A percentile compares a stretch with the other conserved stretches of the same genome.
phyloP scores from a whole-genome alignment of 108 stramenopile species.

The Cyclostephanos invisitatus region DNA sequence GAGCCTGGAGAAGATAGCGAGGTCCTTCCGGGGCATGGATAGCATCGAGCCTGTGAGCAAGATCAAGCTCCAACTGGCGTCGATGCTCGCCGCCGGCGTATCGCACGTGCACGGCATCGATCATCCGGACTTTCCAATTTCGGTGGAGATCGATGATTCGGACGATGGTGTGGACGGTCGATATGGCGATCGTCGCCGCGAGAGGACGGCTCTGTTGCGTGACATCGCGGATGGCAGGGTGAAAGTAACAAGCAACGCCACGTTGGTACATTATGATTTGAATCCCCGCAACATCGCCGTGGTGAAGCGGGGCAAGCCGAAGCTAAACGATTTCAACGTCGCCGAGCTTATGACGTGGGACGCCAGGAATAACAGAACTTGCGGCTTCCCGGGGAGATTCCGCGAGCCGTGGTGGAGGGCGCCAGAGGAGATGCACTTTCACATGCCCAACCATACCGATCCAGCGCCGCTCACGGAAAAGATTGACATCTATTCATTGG shows the following conservation, averaged over 20 bases:
- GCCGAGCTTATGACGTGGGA: conserved; percentile 75
- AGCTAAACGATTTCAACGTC: conserved; percentile 88
- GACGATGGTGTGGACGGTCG: conserved; percentile 16
- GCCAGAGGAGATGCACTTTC: conserved; percentile 80
- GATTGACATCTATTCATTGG: conserved; percentile 83
- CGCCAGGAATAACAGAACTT: conserved; percentile 47
- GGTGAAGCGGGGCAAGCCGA: conserved; percentile 68
- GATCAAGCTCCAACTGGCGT: conserved; percentile 71
- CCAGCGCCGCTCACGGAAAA: conserved; percentile 62
- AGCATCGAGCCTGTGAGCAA: conserved; percentile 47
- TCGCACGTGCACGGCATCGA: conserved; percentile 78
- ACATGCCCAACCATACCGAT: conserved; percentile 26
- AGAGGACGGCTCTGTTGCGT: not conserved
- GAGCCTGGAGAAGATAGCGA: conserved; percentile 62
- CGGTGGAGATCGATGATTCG: not conserved
- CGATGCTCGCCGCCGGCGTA: conserved; percentile 69
- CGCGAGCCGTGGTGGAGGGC: conserved; percentile 89
- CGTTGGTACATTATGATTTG: conserved; percentile 85
- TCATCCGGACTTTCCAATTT: conserved; percentile 30
- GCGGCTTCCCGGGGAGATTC: conserved; percentile 72
- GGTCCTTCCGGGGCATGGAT: conserved; percentile 59
- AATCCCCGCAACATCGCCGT: conserved; percentile 85
- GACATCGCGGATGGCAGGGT: not conserved
- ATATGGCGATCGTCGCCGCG: conserved; percentile 2
- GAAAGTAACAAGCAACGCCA: conserved; percentile 42